Percentiles rank a stretch among this genome's conserved stretches.
Conservation (phyloP, 345 rosid species). For the Lepidium didymum region DNA sequence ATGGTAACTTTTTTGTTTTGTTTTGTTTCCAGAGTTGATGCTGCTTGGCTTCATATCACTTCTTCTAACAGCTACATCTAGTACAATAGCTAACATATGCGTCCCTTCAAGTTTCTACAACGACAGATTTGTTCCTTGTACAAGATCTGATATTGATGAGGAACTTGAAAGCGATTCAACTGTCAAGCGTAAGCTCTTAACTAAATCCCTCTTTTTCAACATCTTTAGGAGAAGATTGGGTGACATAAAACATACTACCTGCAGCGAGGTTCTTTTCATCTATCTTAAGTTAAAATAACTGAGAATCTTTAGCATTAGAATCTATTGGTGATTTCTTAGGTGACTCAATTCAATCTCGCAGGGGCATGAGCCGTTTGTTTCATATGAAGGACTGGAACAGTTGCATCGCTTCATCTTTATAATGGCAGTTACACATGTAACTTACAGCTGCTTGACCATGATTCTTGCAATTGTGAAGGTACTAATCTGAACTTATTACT, state of each 20-base stretch:
- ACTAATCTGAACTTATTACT: too few species aligned
- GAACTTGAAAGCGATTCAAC: conserved; percentile 37
- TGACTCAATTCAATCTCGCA: conserved; percentile 18
- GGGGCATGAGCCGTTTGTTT: conserved; percentile 91
- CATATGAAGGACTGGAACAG: conserved; percentile 87
- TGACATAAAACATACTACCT: conserved; percentile 38
- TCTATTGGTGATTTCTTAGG: background rate
- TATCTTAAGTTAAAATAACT: background rate
- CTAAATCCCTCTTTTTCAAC: conserved; percentile 26
- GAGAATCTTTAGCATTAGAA: background rate
- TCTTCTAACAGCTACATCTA: conserved; percentile 78
- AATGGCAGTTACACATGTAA: conserved; percentile 92
- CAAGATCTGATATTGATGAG: conserved; percentile 48
- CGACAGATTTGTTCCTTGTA: conserved; percentile 72
- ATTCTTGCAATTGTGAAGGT: conserved; percentile 93
- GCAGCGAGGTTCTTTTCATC: conserved; percentile 46
- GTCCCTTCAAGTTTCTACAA: conserved; percentile 79
- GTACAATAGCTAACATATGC: conserved; percentile 74
- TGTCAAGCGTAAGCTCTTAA: conserved; percentile 43
- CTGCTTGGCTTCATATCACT: conserved; percentile 97
- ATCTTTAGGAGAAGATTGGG: conserved; percentile 53
- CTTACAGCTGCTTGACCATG: conserved; percentile 97
- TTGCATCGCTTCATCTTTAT: conserved; percentile 96
- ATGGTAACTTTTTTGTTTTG: background rate
- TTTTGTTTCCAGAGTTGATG: conserved; percentile 65